Base-by-base conservation (phyloP, 495 filamentous ascomycete species). In the Daldinia decipiens region DNA sequence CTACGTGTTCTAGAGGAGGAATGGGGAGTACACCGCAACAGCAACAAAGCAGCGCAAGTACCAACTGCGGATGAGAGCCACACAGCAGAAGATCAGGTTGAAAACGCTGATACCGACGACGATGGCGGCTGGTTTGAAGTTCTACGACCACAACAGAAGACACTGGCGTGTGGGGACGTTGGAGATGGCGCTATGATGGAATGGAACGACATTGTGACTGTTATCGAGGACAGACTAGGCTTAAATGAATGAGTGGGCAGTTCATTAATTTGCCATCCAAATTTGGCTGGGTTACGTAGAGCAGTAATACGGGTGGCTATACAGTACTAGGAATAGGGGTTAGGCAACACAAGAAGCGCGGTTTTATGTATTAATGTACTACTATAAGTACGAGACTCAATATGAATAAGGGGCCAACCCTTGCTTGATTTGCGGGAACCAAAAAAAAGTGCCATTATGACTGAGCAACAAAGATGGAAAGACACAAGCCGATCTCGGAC, bases 151-250 rank as follows among this genome's bases (percentile, higher is more conserved):
- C 65, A 67, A 58, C 52, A 87, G 77, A 96, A 96, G 79, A 81
- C 82, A 13, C 80, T 95, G 63, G 93, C 93, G 5, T 95, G 92
- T 79, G 93, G 93, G n/a, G 92, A 95, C 76, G 82, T 88, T 24
- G 92, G 92, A 0, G 81, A 84, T 24, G 92, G 92, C 21, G 92
- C 86, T 5, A 97, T 95, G 93, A 84, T 82, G 78, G 88, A 93
- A 32, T 95, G 90, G 90, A 86, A 77, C 50, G 85, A 89, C 38
- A 91, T 97, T 76, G 87, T 93, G 29, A 68, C 73, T n/a, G 76
- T 80, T 1, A 88, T 95, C 50, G 84, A 90, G 70, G 59, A 74
- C 32, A 71, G 72, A 52, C 62, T 89, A 43, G 77, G 77, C 1
- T 74, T 85, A 17, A 63, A 5, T 67, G 67, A 73, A 11, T 29